phyloP scores from a whole-genome alignment of 208 protist genomes.

The Crithidia bombi region DNA sequence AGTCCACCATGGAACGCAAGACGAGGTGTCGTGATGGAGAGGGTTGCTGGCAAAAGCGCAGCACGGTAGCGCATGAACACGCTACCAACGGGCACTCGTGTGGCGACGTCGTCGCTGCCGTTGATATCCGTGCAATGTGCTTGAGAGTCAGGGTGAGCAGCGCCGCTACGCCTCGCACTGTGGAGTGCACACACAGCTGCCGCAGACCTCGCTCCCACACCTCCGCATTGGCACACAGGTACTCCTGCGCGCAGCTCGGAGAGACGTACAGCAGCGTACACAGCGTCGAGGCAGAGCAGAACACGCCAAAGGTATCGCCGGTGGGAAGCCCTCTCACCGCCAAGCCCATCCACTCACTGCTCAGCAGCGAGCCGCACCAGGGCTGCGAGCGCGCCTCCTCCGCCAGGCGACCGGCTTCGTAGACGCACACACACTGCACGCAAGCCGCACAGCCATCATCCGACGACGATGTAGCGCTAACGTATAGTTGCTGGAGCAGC shows the following conservation, averaged over 20 bases:
- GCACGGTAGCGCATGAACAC: conserved; percentile 3
- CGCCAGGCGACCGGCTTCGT: conserved; percentile 25
- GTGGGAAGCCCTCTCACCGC: conserved; percentile 11
- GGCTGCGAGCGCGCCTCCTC: conserved; percentile 19
- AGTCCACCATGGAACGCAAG: conserved; percentile 26
- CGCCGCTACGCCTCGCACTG: conserved; percentile 14
- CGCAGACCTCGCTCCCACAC: conserved; percentile 21
- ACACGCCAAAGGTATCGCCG: conserved; percentile 24
- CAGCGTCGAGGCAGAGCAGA: conserved; percentile 28
- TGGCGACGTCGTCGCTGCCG: background rate
- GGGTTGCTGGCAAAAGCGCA: conserved; percentile 11
- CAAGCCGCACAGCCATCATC: conserved; percentile 13
- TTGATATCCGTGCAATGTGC: conserved; percentile 18
- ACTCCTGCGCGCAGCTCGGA: background rate
- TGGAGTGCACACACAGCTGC: conserved; percentile 24
- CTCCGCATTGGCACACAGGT: background rate
- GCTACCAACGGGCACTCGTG: conserved; percentile 8
- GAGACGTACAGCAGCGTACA: conserved; percentile 24
- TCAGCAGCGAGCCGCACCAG: conserved; percentile 24
- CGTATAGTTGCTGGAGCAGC: conserved; percentile 25
- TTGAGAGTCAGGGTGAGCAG: conserved; percentile 22
- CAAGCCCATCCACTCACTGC: conserved; percentile 10
- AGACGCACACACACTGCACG: conserved; percentile 29
- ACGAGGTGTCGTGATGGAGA: conserved; percentile 32
- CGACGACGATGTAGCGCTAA: background rate